phyloP scores from a whole-genome alignment of 768 basidiomycete genomes.

The Trametes elegans region DNA sequence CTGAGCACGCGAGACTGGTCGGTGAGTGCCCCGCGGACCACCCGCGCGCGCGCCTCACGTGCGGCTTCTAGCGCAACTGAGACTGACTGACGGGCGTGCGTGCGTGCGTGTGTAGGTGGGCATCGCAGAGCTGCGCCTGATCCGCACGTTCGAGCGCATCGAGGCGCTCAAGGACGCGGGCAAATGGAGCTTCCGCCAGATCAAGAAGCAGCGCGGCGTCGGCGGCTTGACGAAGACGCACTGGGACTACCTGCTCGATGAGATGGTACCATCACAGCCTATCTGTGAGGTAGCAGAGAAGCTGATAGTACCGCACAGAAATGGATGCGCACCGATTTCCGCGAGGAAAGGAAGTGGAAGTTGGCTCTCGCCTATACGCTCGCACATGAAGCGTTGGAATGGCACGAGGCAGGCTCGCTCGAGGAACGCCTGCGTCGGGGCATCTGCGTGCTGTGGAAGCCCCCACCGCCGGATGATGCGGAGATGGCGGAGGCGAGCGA shows the following conservation, averaged over 20 bases:
- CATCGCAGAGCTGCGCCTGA: conserved; percentile 71
- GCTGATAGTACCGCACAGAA: conserved; percentile 47
- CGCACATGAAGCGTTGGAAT: conserved; percentile 79
- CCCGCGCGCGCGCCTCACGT: background rate
- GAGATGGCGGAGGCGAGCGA: conserved; percentile 33
- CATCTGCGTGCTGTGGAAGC: conserved; percentile 66
- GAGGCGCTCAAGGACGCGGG: conserved; percentile 78
- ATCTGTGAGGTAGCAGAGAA: background rate
- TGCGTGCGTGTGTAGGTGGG: too few species aligned
- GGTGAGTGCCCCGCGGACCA: conserved; percentile 44
- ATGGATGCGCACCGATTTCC: conserved; percentile 96
- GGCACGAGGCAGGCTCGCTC: conserved; percentile 71
- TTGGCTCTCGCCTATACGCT: conserved; percentile 78
- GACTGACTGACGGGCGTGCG: background rate
- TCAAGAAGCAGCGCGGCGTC: conserved; percentile 87
- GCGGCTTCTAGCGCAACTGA: background rate
- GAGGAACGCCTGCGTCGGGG: conserved; percentile 66
- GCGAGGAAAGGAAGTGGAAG: conserved; percentile 95
- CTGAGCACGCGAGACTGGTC: conserved; percentile 80
- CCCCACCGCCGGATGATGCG: conserved; percentile 35
- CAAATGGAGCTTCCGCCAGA: conserved; percentile 91
- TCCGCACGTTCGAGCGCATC: conserved; percentile 81
- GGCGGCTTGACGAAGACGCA: conserved; percentile 77
- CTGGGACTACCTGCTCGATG: conserved; percentile 95
- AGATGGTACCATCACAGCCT: conserved; percentile 65